Evolutionary conservation across 1,284 basidiomycete genomes (phyloP), one percentile per base, ranked within the genome.

Genomic region (Cystobasidiaceae sp.): DNA sequence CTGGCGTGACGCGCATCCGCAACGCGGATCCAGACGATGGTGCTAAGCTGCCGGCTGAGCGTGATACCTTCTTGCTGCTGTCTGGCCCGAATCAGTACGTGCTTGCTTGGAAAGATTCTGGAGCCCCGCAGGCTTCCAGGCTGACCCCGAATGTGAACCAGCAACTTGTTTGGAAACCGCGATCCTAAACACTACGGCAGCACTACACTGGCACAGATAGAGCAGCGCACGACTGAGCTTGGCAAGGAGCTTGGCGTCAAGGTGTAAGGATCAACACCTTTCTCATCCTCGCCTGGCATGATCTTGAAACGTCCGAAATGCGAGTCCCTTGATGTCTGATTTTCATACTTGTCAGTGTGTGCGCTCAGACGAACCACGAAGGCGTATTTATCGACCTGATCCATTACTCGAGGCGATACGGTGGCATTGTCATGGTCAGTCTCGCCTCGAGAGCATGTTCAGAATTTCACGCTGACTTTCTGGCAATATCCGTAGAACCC

Each of bases 351-450:
- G 32, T 7, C 41, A 64, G 61, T 23, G 52, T 71, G 1, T 73
- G 71, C 48, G 70, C 71, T 9, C 72, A 73, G 64, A 71, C 72
- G 1, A 71, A 73, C 48, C 69, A 67, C n/a, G 71, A 71, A 63
- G 71, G 71, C 37, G 67, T 69, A 25, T 70, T 70, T 58, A 56
- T 65, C 41, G 60, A 68, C 39, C 39, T 72, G 1, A 64, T 64
- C 28, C 61, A 64, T 27, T 64, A 64, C 27, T 34, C 61, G 3
- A 39, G 61, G 6, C 66, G 71, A 49, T 66, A 71, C 11, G 72
- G 69, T 25, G 71, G 72, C 11, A 70, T 73, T 4, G 50, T 71
- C 49, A 73, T 73, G 72, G 71, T 66, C 8, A 51, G 60, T 25
- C 9, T 17, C 9, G 4, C 8, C 33, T 8, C 3, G 4, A 4